Percentiles rank a stretch among this genome's conserved stretches.
phyloP scores from a whole-genome alignment of 139 green algal species.

The Micromonas pusilla region DNA sequence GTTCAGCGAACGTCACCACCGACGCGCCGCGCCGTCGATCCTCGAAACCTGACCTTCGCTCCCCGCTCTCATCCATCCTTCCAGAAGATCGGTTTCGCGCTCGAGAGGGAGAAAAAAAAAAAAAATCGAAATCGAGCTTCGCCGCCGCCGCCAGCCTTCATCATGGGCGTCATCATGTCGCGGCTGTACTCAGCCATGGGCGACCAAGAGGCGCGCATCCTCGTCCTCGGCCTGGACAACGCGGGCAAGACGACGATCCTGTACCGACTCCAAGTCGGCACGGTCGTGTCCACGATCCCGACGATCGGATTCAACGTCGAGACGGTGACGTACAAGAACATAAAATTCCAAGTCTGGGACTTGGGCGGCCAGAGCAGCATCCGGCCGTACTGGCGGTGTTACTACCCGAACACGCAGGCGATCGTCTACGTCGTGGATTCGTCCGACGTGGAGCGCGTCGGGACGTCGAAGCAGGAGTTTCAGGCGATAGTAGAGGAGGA shows the following conservation, averaged over 20 bases:
- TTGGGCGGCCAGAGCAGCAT: constrained; percentile 88
- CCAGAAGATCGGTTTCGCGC: too few species aligned
- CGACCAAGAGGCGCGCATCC: constrained; percentile 11
- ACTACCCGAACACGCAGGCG: constrained; percentile 95
- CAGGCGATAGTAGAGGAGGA: constrained; percentile 96
- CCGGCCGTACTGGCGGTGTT: constrained; percentile 98
- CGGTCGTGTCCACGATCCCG: constrained; percentile 97
- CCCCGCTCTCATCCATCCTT: too few species aligned
- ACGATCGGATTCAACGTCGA: constrained; percentile 99
- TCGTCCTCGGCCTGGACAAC: constrained; percentile 84
- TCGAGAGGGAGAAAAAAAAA: too few species aligned
- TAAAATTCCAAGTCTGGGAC: constrained; percentile 98
- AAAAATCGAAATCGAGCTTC: too few species aligned
- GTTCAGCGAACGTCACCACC: background rate
- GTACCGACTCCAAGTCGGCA: constrained; percentile 89
- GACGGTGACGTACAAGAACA: constrained; percentile 99
- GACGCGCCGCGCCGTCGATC: too few species aligned
- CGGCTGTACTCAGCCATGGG: constrained; percentile 16
- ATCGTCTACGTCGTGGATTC: constrained; percentile 99
- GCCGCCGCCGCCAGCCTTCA: too few species aligned
- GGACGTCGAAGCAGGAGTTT: constrained; percentile 79
- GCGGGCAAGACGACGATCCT: constrained; percentile 98
- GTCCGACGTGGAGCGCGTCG: constrained; percentile 85
- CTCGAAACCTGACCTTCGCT: too few species aligned
- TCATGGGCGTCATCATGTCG: constrained; percentile 18